Conservation (phyloP, 1,139 yeast species). For the Pichia sp. region DNA sequence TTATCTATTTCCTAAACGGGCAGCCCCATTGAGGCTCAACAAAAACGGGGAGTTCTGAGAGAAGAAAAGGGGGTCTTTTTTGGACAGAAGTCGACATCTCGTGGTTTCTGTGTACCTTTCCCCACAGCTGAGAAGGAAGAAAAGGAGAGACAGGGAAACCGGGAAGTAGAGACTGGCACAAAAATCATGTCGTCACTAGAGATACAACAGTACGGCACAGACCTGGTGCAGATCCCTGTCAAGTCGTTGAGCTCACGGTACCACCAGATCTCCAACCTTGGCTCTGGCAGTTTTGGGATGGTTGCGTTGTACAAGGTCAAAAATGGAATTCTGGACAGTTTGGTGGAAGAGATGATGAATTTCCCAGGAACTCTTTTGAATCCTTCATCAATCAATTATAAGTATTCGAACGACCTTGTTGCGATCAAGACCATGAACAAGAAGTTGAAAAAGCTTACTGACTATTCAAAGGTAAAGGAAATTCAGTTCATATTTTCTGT, state of each 20-base stretch:
- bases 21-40: slow-evolving; percentile 6
- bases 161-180: background rate
- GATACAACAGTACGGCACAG: background rate
- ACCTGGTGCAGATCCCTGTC: slow-evolving; percentile 19
- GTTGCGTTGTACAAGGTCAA: slow-evolving; percentile 58
- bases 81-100: background rate
- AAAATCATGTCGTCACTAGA: background rate
- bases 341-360: slow-evolving; percentile 18
- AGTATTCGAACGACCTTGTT: slow-evolving; percentile 44
- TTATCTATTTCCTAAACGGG: background rate
- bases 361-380: slow-evolving; percentile 46
- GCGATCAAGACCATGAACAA: slow-evolving; percentile 82
- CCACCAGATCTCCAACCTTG: slow-evolving; percentile 50
- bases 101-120: background rate
- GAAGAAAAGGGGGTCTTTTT: background rate
- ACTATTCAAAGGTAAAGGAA: slow-evolving; percentile 68
- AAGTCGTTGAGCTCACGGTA: slow-evolving; percentile 37
- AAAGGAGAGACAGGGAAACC: background rate
- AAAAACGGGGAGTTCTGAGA: background rate
- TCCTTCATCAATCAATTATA: slow-evolving; percentile 33
- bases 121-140: background rate
- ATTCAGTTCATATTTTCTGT: slow-evolving; percentile 64
- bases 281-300: slow-evolving; percentile 76
- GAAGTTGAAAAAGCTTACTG: slow-evolving; percentile 44
- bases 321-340: slow-evolving; percentile 8